phyloP scores from a whole-genome alignment of 768 basidiomycete species.

The Tricholoma hemisulphureum region DNA sequence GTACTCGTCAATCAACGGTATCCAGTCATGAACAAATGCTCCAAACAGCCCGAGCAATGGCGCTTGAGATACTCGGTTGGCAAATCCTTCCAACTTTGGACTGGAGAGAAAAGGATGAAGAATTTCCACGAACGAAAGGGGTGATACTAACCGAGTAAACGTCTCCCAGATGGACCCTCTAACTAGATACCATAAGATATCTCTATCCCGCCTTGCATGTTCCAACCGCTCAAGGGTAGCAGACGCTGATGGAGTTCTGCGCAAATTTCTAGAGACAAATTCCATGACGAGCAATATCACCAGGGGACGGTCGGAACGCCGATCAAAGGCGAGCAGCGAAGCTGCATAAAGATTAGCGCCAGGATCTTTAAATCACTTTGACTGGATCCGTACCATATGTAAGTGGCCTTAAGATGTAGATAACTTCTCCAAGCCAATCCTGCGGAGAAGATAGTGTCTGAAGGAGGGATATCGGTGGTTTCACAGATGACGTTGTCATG shows the following conservation, averaged over 20 bases:
- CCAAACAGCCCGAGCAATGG: conserved; percentile 71
- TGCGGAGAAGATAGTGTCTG: conserved; percentile 56
- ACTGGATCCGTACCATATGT: conserved; percentile 70
- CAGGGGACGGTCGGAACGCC: conserved; percentile 60
- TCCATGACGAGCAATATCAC: conserved; percentile 66
- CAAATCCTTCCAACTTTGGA: conserved; percentile 70
- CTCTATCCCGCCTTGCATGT: conserved; percentile 79
- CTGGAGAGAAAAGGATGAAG: conserved; percentile 34
- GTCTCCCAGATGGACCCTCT: conserved; percentile 83
- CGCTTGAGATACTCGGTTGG: conserved; percentile 48
- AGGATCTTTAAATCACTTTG: background rate
- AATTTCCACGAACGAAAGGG: conserved; percentile 18
- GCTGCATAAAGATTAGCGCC: conserved; percentile 24
- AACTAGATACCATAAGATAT: conserved; percentile 81
- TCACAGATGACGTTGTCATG: conserved; percentile 68
- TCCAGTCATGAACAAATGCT: conserved; percentile 78
- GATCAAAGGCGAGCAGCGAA: conserved; percentile 43
- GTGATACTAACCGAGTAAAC: conserved; percentile 59
- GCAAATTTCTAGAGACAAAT: conserved; percentile 70
- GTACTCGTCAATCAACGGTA: conserved; percentile 86
- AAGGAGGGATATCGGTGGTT: conserved; percentile 66
- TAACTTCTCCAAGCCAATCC: conserved; percentile 72
- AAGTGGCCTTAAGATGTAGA: conserved; percentile 74
- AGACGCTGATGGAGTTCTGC: conserved; percentile 62
- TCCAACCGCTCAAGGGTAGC: conserved; percentile 69